Evolutionary conservation across 345 rosid genomes (phyloP).

Genomic region (Adansonia digitata): DNA sequence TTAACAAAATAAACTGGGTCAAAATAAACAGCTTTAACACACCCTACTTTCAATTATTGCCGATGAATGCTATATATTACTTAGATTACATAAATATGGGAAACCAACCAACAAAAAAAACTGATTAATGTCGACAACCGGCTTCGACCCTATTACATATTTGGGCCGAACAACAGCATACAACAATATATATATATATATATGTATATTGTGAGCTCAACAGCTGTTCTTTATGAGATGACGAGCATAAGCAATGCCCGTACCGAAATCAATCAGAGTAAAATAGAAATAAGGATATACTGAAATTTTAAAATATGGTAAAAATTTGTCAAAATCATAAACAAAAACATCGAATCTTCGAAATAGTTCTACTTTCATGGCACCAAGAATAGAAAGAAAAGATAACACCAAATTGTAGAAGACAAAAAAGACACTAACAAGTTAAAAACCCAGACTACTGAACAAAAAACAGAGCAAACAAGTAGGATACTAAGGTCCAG

Average conservation of each 20-base stretch:
- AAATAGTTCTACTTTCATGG: slow-evolving; percentile 14
- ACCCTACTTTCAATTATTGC: too few species aligned
- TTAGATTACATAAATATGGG: background rate
- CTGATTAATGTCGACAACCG: background rate
- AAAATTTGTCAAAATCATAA: background rate
- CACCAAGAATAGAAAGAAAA: slow-evolving; percentile 12
- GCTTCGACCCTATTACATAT: background rate
- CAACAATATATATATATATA: background rate
- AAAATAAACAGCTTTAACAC: too few species aligned
- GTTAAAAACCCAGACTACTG: slow-evolving; percentile 8
- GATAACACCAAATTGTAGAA: background rate
- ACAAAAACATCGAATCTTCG: background rate
- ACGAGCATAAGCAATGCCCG: background rate
- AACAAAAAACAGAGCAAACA: slow-evolving; percentile 13
- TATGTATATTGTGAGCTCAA: background rate
- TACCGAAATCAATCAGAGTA: background rate
- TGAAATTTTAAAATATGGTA: slow-evolving; percentile 1
- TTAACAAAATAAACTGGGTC: too few species aligned
- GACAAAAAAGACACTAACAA: slow-evolving; percentile 3
- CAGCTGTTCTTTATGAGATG: background rate
- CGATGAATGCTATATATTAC: too few species aligned
- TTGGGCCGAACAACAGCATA: background rate
- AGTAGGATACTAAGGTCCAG: background rate
- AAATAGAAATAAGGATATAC: too few species aligned
- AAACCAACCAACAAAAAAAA: background rate